Evolutionary conservation across 108 stramenopile genomes (phyloP).

Genomic region (Nannochloropsis oceanica): DNA sequence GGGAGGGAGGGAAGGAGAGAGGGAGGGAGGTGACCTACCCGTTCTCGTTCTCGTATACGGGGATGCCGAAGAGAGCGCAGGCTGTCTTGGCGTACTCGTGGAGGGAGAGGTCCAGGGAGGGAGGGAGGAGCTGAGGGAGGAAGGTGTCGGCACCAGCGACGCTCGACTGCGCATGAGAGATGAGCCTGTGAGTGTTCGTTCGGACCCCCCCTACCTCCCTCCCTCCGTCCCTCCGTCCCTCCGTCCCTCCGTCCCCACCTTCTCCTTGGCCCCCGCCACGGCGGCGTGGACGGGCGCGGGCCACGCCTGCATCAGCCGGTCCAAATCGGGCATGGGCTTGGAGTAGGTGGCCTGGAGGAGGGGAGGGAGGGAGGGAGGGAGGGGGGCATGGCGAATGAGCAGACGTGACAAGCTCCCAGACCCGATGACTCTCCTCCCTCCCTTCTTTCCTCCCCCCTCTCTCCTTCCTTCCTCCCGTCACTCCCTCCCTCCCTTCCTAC

Average conservation of each 20-base stretch:
- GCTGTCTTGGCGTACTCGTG: slow-evolving; percentile 54
- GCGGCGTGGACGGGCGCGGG: slow-evolving; percentile 48
- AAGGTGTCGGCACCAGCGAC: not conserved
- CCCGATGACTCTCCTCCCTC: too few relatives aligned
- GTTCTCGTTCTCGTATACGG: slow-evolving; percentile 42
- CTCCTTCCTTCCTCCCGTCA: not conserved
- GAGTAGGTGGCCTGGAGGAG: slow-evolving; percentile 39
- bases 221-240: not conserved
- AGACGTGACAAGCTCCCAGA: not conserved
- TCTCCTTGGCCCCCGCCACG: not conserved
- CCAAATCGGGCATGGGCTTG: slow-evolving; percentile 53
- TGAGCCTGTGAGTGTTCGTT: slow-evolving; percentile 15
- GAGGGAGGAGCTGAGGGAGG: not conserved
- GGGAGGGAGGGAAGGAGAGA: not conserved
- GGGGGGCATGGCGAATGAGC: not conserved
- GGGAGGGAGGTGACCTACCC: not conserved
- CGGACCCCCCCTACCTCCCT: not conserved
- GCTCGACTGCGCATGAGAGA: slow-evolving; percentile 23
- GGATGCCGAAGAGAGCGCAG: slow-evolving; percentile 60
- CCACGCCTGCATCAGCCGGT: slow-evolving; percentile 58
- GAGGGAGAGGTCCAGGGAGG: slow-evolving; percentile 39
- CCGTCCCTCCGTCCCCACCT: not conserved
- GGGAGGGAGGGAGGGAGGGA: not conserved
- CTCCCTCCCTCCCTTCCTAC: not conserved
- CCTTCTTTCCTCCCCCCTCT: too few relatives aligned